phyloP scores from a whole-genome alignment of 2,329 filamentous ascomycete species.

The Nemania sp. region DNA sequence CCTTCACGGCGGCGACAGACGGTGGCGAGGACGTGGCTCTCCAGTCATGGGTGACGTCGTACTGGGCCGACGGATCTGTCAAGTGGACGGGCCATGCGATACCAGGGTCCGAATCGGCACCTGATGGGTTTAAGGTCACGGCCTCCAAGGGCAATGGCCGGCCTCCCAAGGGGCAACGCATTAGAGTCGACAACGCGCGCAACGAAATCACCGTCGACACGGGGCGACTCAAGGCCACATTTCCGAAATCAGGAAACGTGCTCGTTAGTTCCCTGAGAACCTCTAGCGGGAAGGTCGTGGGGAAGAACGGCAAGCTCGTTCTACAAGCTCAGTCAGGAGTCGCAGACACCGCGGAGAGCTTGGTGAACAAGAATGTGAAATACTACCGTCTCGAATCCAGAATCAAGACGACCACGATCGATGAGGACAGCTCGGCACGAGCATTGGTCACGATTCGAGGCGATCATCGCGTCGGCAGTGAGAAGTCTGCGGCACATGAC shows the following conservation, averaged over 20 bases:
- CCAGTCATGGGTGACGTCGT: conserved; percentile 62
- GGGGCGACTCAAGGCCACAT: conserved; percentile 48
- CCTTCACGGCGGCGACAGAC: conserved; percentile 41
- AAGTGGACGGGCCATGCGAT: conserved; percentile 66
- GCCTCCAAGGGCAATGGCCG: conserved; percentile 26
- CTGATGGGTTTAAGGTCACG: conserved; percentile 50
- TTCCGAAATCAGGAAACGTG: conserved; percentile 48
- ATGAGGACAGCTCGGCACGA: conserved; percentile 47
- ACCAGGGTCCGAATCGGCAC: conserved; percentile 45
- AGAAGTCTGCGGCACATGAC: conserved; percentile 40
- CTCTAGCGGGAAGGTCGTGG: conserved; percentile 48
- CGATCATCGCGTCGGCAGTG: conserved; percentile 41
- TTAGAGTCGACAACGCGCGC: conserved; percentile 30
- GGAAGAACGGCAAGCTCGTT: conserved; percentile 54
- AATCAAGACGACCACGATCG: conserved; percentile 56
- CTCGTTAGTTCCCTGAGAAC: conserved; percentile 49
- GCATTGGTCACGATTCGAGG: conserved; percentile 53
- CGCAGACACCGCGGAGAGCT: conserved; percentile 46
- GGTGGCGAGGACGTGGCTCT: conserved; percentile 41
- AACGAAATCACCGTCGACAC: conserved; percentile 48
- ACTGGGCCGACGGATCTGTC: conserved; percentile 64
- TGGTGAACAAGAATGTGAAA: conserved; percentile 43
- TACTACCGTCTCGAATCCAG: conserved; percentile 54
- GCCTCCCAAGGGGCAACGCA: neutral
- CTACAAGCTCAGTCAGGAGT: conserved; percentile 57